Evolutionary conservation across 2,329 filamentous ascomycete species (phyloP).

Genomic region (Fusarium pseudocircinatum): DNA sequence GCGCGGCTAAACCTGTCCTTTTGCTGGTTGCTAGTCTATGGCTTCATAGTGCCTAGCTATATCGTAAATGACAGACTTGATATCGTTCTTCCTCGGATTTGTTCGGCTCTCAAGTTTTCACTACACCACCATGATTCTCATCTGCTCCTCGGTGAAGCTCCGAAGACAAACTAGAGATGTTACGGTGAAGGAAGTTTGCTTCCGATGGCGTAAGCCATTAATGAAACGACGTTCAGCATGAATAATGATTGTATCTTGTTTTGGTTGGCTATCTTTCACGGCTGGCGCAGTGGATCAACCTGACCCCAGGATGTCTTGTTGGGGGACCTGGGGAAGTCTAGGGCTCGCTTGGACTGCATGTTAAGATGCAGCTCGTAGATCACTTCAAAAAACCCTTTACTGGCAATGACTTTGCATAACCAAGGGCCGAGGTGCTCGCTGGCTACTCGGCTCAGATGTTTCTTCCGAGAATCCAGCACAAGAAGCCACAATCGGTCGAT

Average conservation of each 20-base stretch:
- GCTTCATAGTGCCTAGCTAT: not conserved
- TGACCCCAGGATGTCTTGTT: not conserved
- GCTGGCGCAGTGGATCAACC: not conserved
- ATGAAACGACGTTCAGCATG: not conserved
- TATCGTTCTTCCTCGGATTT: not conserved
- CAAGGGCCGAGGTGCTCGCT: not conserved
- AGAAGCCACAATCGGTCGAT: constrained; percentile 1
- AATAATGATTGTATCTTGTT: not conserved
- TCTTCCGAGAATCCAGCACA: not conserved
- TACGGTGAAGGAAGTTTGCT: not conserved
- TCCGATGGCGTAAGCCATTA: not conserved
- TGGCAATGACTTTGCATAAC: not conserved
- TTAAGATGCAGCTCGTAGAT: not conserved
- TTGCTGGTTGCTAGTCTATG: not conserved
- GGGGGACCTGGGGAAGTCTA: not conserved
- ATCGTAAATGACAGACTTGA: not conserved
- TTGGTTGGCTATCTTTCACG: not conserved
- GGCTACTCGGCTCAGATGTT: not conserved
- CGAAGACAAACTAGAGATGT: not conserved
- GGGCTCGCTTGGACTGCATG: not conserved
- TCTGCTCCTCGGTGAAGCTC: constrained; percentile 24
- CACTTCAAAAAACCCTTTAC: not conserved
- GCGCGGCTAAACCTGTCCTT: constrained; percentile 13
- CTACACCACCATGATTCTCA: not conserved
- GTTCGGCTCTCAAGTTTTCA: not conserved